Evolutionary conservation across 73 alveolate genomes (phyloP).

Genomic region (Durusdinium trenchii): DNA sequence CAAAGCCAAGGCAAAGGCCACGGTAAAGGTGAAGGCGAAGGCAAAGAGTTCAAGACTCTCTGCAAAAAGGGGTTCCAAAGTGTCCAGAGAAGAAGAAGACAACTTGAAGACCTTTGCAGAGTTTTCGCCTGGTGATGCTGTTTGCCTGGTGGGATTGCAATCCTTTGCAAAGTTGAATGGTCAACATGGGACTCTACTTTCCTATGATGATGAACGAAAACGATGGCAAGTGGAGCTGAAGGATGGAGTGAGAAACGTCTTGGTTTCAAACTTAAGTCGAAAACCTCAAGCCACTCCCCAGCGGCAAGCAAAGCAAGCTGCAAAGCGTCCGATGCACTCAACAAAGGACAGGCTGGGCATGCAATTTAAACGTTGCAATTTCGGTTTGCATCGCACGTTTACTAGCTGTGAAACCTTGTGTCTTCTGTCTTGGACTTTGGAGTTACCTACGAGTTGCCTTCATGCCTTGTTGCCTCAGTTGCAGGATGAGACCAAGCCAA

Average conservation of each 20-base stretch:
- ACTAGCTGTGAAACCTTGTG: too few species aligned
- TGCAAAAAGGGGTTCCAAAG: neutral
- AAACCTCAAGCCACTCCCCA: neutral
- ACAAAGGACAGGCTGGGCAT: too few species aligned
- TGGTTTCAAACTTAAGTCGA: neutral
- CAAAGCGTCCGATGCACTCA: too few species aligned
- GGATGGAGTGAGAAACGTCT: conserved; percentile 19
- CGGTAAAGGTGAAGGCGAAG: neutral
- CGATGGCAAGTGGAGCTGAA: conserved; percentile 46
- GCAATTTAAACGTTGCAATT: too few species aligned
- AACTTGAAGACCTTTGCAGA: neutral
- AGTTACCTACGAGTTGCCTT: neutral
- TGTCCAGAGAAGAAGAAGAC: neutral
- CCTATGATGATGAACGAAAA: conserved; percentile 7
- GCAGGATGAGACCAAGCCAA: conserved; percentile 35
- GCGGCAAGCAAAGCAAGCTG: conserved; percentile 10
- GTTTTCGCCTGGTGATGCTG: conserved; percentile 32
- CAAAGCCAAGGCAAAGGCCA: neutral
- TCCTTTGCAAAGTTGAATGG: conserved; percentile 44
- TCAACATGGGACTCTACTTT: neutral
- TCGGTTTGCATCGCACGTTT: too few species aligned
- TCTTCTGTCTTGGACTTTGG: too few species aligned
- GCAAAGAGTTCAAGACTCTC: neutral
- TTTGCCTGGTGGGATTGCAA: conserved; percentile 15
- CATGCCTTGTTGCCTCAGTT: too few species aligned